Evolutionary conservation across 2,329 filamentous ascomycete species (phyloP), one percentile per base, ranked within the genome.

Genomic region (Calonectria hongkongensis): DNA sequence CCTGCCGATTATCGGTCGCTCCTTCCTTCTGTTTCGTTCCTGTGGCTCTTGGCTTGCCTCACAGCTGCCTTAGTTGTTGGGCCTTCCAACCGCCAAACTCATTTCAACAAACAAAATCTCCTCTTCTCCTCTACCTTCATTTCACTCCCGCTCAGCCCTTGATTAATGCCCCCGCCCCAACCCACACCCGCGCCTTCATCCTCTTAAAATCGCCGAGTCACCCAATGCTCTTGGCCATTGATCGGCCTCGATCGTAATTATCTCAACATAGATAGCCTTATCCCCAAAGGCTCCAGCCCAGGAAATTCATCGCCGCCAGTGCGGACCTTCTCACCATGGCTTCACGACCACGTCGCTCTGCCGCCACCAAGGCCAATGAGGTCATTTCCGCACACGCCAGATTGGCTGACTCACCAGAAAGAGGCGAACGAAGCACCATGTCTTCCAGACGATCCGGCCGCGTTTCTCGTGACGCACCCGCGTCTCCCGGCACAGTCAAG

Each of bases 381-480:
- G 83, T 83, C 68, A 86, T 87, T 76, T 85, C 85, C 72, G 84
- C 82, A 68, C 84, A 85, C 73, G 82, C 83, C 71, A 84, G 79
- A 81, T 84, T 82, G 83, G 83, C 84, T 85, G 82, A 85, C 83
- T 81, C 80, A 45, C 81, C 80, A 77, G 83, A 84, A 76, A 83
- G 79, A 71, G 81, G 79, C 74, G 82, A 84, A 70, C 74, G 77
- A 70, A 85, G 79, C 80, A 85, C 80, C 80, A 90, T 90, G 88
- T 88, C 89, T 63, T 86, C 88, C 68, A 86, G 89, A 79, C 86
- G 89, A 76, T 87, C 87, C 65, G 87, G 87, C 78, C 86, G 88
- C 80, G 84, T 82, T 74, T 84, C 85, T 56, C 85, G 87, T 79
- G 87, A 86, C 72, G 84, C 84, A 73, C 85, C 84, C 21, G 88